These are phyloP conservation scores for Staphylotrichum longicolle DNA, from an alignment of 495 filamentous ascomycete species.

Conservation along the genomic window DNA sequence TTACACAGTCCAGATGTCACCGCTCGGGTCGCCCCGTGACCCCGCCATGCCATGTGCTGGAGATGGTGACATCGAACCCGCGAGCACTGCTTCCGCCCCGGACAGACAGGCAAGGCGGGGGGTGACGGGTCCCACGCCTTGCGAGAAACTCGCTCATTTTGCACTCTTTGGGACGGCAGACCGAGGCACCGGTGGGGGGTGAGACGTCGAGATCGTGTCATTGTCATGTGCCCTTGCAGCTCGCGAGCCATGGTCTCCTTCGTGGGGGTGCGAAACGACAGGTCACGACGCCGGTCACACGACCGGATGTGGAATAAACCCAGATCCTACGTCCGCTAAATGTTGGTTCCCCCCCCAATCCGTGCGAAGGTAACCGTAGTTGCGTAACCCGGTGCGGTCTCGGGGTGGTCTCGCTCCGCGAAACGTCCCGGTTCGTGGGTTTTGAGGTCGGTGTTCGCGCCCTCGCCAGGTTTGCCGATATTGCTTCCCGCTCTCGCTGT, in stretches of 20 bases:
- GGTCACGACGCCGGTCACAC: not conserved
- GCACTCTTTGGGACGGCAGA: not conserved
- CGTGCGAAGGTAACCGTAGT: not conserved
- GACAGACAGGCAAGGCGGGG: not conserved
- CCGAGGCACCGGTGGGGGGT: not conserved
- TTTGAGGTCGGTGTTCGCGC: not conserved
- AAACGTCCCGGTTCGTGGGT: constrained; percentile 14
- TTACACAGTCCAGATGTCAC: not conserved
- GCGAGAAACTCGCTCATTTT: not conserved
- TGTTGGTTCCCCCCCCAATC: too few relatives aligned
- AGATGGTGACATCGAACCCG: constrained; percentile 4
- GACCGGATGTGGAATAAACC: not conserved
- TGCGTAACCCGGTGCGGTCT: constrained; percentile 6
- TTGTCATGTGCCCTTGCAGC: constrained; percentile 2
- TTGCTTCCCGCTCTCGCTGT: not conserved
- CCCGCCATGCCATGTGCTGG: constrained; percentile 1
- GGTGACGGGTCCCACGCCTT: not conserved
- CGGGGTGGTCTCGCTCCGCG: not conserved
- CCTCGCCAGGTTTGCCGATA: not conserved
- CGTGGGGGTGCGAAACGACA: not conserved
- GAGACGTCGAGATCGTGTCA: not conserved
- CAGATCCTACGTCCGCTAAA: not conserved
- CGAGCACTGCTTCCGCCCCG: not conserved
- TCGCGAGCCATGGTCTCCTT: not conserved
- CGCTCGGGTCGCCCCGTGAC: not conserved